Base-by-base conservation (phyloP, 2,329 filamentous ascomycete genomes). In the Intubia oerlemansii region DNA sequence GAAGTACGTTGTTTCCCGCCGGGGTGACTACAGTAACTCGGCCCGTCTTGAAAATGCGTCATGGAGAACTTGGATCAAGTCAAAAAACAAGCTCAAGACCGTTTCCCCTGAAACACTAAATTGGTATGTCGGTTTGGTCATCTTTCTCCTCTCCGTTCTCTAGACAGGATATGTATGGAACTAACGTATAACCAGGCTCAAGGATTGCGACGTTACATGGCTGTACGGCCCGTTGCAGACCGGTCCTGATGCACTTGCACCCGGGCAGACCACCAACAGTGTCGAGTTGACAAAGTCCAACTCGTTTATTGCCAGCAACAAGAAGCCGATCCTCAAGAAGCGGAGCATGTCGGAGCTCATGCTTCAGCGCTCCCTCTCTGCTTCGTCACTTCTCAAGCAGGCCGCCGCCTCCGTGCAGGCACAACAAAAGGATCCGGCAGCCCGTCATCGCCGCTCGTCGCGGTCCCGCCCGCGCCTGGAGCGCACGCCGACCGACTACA, bases 181-280 rank as follows among this genome's bases (percentile, higher is more conserved):
- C n/a, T n/a, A n/a, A n/a, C 3, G 10, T 23, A 44, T 53, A 42
- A 56, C 42, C 42, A 92, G 82, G 84, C 60, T 93, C 34, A 98
- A 95, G 48, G 88, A 95, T 42, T 88, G 78, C 47, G 85, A 98
- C 49, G 82, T 93, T 18, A 93, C 85, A 25, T 98, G 85, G 88
- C 59, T 98, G 1, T 98, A 95, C 44, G 88, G 88, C 0, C 88
- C 88, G 10, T 52, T 93, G 27, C 85, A 92, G 47, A 75, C 74
- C 1, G 73, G 74, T 14, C 56, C 59, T 4, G 64, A 59, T 31
- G 65, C 59, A 16, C 46, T 66, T 10, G 57, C 66, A 32, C 35
- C 57, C 41, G 43, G 54, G 5, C 49, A 54, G 36, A 37, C 45
- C 10, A 40, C 34, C 15, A 42, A 38, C 29, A 61, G 56, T 36